Conservation (phyloP, 2,329 filamentous ascomycete species). For the Penicillium rolfsii region DNA sequence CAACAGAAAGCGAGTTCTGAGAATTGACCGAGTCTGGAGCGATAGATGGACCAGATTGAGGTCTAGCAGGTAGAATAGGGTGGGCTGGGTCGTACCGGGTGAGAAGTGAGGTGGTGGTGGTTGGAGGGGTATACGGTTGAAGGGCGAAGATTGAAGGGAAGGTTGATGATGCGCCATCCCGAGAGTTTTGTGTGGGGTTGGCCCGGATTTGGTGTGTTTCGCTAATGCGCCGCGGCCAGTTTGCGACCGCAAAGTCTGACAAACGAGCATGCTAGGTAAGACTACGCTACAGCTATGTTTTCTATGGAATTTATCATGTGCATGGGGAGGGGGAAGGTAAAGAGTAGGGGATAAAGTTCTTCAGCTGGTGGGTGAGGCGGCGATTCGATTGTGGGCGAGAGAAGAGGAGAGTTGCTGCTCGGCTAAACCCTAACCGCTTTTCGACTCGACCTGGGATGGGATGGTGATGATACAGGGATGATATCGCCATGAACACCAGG, state of each 20-base stretch:
- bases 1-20: constrained; percentile 4
- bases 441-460: neutral
- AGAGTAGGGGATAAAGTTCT: neutral
- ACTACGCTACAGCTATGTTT: neutral
- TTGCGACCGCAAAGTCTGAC: neutral
- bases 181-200: constrained; percentile 34
- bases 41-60: neutral
- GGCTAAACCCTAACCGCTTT: constrained; percentile 44
- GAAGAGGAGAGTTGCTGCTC: constrained; percentile 29
- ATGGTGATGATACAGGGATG: neutral
- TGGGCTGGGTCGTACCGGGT: constrained; percentile 17
- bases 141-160: constrained; percentile 18
- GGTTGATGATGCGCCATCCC: constrained; percentile 26
- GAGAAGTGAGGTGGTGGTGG: constrained; percentile 8
- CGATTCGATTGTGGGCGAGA: constrained; percentile 30
- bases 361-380: constrained; percentile 9
- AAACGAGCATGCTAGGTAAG: neutral
- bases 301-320: no score
- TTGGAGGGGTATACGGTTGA: constrained; percentile 9
- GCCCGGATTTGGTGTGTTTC: constrained; percentile 21
- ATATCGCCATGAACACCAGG: neutral
- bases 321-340: neutral
- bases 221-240: constrained; percentile 26
- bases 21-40: neutral
- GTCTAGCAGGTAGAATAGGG: neutral